Evolutionary conservation across 257 asterid genomes (phyloP), one percentile per base, ranked within the genome.

Genomic region (Phtheirospermum japonicum): DNA sequence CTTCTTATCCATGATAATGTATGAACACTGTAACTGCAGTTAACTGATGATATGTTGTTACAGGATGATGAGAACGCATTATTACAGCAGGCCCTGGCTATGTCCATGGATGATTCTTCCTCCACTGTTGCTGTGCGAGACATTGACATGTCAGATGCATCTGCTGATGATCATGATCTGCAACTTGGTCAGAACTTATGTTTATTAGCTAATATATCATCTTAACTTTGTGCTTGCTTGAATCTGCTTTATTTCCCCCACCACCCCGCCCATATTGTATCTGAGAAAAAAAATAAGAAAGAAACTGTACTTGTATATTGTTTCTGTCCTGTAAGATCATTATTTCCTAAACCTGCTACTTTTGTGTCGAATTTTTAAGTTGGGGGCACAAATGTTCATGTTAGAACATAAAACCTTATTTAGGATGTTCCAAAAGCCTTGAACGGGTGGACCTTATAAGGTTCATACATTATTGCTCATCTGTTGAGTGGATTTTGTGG

Each of bases 61-160:
- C 81, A 93, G 99, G 99, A 87, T 71, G 99, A 93, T 78, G 99
- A 93, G 80, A 93, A 85, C 70, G 96, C 96, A 57, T 79, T 93
- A 75, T 79, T 93, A 70, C 99, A 87, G 80, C 96, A 87, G 73
- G 97, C 99, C 52, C 94, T 93, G 66, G 97, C 97, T 19, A 93
- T 93, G 97, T 93, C 99, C 28, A 89, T 93, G 97, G 95, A 89
- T 72, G 96, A 87, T 62, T 59, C 95, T 60, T 73, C 97, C 23
- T 73, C 95, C 50, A 80, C 76, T 52, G 80, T 67, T 64, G 80
- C 83, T 75, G 80, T 79, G 66, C 83, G 84, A 68, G 99, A 93
- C 68, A 82, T 87, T 52, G 95, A 93, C 73, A 93, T 93, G 97
- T 69, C 97, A 33, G 99, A 93, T 79, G 95, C 91, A 54, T 88